Evolutionary conservation across 1,139 yeast species (phyloP).

Genomic region (Blastobotrys raffinosifermentans): DNA sequence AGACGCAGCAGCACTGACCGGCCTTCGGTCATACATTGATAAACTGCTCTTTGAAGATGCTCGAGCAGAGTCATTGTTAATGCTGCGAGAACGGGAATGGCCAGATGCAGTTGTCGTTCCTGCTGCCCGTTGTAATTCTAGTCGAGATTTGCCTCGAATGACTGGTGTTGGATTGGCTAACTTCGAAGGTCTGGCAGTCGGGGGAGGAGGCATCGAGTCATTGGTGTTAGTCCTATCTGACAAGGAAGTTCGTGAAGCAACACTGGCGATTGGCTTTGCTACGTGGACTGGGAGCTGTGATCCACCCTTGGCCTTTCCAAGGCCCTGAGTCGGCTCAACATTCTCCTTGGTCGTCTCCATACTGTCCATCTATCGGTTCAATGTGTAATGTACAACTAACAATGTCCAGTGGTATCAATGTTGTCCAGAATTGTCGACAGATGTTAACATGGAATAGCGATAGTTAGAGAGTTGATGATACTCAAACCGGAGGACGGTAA

Average conservation of each 20-base stretch:
- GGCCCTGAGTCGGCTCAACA: neutral
- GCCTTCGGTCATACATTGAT: too few relatives aligned
- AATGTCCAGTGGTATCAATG: too few relatives aligned
- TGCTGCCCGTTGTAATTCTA: constrained; percentile 1
- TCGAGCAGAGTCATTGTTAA: too few relatives aligned
- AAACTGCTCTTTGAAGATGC: neutral
- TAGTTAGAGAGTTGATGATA: neutral
- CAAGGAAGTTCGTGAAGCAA: constrained; percentile 9
- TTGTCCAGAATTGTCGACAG: too few relatives aligned
- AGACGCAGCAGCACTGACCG: too few relatives aligned
- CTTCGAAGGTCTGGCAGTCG: neutral
- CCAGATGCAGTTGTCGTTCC: too few relatives aligned
- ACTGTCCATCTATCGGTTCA: too few relatives aligned
- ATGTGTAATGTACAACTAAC: too few relatives aligned
- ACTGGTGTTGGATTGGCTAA: too few relatives aligned
- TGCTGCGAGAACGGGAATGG: too few relatives aligned
- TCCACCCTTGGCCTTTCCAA: neutral
- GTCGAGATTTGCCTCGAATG: neutral
- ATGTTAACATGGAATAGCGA: too few relatives aligned
- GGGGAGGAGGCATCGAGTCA: constrained; percentile 11
- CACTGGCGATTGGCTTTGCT: too few relatives aligned
- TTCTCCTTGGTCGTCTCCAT: constrained; percentile 1
- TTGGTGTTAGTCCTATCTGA: constrained; percentile 8
- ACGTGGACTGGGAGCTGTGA: neutral
- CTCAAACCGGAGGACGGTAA: neutral